Evolutionary conservation across 1,284 basidiomycete genomes (phyloP).

Genomic region (Ustilago loliicola): DNA sequence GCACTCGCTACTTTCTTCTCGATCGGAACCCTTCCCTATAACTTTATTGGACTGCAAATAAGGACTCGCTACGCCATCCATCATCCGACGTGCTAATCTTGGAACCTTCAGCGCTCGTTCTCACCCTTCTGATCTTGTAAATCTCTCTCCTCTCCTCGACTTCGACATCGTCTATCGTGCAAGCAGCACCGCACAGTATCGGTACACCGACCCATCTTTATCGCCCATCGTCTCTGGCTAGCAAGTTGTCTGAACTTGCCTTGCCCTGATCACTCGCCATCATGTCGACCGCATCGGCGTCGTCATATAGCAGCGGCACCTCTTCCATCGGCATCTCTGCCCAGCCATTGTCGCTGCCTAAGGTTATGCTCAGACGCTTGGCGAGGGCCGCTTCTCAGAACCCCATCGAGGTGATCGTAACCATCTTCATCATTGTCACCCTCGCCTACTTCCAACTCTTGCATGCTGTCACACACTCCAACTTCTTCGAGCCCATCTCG

Average conservation of each 20-base stretch:
- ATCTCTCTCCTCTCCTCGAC: neutral
- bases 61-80: neutral
- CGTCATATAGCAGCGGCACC: conserved; percentile 44
- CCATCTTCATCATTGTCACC: conserved; percentile 86
- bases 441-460: conserved; percentile 92
- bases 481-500: conserved; percentile 71
- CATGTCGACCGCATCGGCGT: conserved; percentile 47
- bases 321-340: conserved; percentile 44
- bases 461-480: conserved; percentile 79
- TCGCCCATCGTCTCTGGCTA: neutral
- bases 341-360: conserved; percentile 51
- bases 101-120: neutral
- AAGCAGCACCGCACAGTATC: neutral
- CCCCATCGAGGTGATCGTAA: conserved; percentile 85
- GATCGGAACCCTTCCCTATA: neutral
- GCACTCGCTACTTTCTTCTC: conserved; percentile 4
- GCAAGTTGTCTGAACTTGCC: conserved; percentile 1
- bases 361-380: conserved; percentile 49
- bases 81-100: conserved; percentile 5
- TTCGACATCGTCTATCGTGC: neutral
- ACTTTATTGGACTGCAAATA: conserved; percentile 7
- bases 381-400: conserved; percentile 55
- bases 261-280: conserved; percentile 2
- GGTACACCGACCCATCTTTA: neutral
- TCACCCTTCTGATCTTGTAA: conserved; percentile 6